Percentiles rank a stretch among this genome's conserved stretches.
Evolutionary conservation across 768 basidiomycete genomes (phyloP).

Genomic region (Russula abietina): DNA sequence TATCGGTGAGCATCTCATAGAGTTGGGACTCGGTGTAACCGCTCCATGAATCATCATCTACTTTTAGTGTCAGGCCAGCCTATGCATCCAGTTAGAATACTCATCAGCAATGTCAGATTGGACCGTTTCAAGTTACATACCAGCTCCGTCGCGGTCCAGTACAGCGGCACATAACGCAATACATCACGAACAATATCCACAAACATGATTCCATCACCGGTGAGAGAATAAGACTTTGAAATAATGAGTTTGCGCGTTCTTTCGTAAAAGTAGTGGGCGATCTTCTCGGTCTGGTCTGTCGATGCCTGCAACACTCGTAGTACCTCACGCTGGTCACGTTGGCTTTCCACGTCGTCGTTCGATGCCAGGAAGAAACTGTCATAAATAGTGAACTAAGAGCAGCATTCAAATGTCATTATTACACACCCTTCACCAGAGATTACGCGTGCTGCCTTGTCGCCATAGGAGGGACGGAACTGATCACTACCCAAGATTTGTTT

Average conservation of each 20-base stretch:
- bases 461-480: constrained; percentile 47
- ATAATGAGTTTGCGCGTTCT: constrained; percentile 56
- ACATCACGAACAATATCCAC: constrained; percentile 70
- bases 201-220: constrained; percentile 46
- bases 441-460: constrained; percentile 45
- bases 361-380: constrained; percentile 61
- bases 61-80: constrained; percentile 71
- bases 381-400: background rate
- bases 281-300: constrained; percentile 43
- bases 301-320: constrained; percentile 42
- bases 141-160: constrained; percentile 65
- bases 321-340: constrained; percentile 46
- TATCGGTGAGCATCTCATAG: constrained; percentile 56
- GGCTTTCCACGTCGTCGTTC: constrained; percentile 34
- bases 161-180: constrained; percentile 54
- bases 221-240: constrained; percentile 47
- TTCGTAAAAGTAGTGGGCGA: constrained; percentile 58
- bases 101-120: background rate
- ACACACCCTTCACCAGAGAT: constrained; percentile 55
- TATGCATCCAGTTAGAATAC: constrained; percentile 28
- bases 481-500: constrained; percentile 45
- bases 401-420: background rate
- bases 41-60: constrained; percentile 46
- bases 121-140: constrained; percentile 37
- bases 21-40: constrained; percentile 57